A percentile compares a stretch with the other conserved stretches of the same genome.
phyloP scores from a whole-genome alignment of 306 rosid genomes.

The Corylus avellana region DNA sequence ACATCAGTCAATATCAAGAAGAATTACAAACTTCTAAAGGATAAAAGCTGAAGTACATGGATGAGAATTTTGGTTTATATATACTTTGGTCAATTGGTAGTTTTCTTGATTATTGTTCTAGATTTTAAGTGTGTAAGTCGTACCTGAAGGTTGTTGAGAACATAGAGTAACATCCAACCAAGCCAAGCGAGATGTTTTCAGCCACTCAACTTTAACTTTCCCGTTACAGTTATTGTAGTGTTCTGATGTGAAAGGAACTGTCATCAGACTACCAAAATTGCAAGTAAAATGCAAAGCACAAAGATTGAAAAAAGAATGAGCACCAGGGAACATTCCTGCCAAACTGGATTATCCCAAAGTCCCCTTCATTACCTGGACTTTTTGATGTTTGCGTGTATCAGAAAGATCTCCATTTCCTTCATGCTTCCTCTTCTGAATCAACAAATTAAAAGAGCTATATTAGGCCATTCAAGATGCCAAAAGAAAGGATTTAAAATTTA shows the following conservation, averaged over 20 bases:
- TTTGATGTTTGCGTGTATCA: slow-evolving; percentile 1
- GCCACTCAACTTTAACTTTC: not conserved
- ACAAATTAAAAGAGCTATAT: not conserved
- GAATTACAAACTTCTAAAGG: not conserved
- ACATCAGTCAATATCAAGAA: not conserved
- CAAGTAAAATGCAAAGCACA: not conserved
- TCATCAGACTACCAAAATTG: not conserved
- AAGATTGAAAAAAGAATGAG: not conserved
- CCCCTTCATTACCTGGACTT: slow-evolving; percentile 20
- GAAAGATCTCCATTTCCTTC: slow-evolving; percentile 23
- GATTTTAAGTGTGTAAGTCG: not conserved
- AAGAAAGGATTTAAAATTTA: not conserved
- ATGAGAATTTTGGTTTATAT: not conserved
- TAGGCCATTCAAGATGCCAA: not conserved
- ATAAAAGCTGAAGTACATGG: not conserved
- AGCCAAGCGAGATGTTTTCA: not conserved
- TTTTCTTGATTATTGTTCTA: not conserved
- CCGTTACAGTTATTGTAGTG: not conserved
- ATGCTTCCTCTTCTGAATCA: slow-evolving; percentile 29
- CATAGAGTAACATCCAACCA: not conserved
- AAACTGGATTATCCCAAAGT: not conserved
- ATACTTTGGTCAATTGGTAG: no score
- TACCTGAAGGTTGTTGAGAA: not conserved
- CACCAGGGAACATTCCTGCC: not conserved
- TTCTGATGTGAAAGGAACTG: slow-evolving; percentile 1